Evolutionary conservation across 73 alveolate genomes (phyloP), one percentile per base, ranked within the genome.

Genomic region (Paramecium pentaurelia): DNA sequence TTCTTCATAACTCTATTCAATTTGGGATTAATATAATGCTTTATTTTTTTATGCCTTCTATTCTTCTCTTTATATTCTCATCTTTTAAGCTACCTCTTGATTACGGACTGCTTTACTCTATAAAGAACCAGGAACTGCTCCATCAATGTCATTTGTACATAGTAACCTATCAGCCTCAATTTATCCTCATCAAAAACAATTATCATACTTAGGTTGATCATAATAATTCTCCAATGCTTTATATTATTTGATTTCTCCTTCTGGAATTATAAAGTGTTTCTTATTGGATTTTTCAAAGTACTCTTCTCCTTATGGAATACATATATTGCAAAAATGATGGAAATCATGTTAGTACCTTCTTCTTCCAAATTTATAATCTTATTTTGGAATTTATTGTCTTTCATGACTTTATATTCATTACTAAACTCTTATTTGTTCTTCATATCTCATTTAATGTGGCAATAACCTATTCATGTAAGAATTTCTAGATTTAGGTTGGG

Each of bases 301-400:
- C 16, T 73, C 60, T 37, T 73, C 87, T 36, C 91, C 91, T 27
- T 80, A 47, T 20, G 91, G 91, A 80, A 80, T 25, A 25, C 71
- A 45, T 4, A 45, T 40, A 20, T 80, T 49, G 58, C 42, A 20
- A 11, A 80, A 80, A 25, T 80, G 91, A 80, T 80, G 91, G 38
- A 80, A 80, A 27, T 80, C 91, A 80, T 80, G 91, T 49, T 80
- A 36, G 38, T 80, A 80, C 8, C 91, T 60, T 44, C 91, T 40
- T 27, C 91, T 40, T 4, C 91, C 91, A 80, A 45, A 80, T 25
- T 80, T 80, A 27, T 27, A 42, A 80, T 80, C 91, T 14, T 22
- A n/a, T 38, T 16, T 22, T 12, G 60, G 58, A 22, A 34, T n/a
- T 42, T 37, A 6, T 75, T 75, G 58, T 36, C 60, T 75, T 36